phyloP scores from a whole-genome alignment of 495 filamentous ascomycete genomes.

The Polyplosphaeria fusca region DNA sequence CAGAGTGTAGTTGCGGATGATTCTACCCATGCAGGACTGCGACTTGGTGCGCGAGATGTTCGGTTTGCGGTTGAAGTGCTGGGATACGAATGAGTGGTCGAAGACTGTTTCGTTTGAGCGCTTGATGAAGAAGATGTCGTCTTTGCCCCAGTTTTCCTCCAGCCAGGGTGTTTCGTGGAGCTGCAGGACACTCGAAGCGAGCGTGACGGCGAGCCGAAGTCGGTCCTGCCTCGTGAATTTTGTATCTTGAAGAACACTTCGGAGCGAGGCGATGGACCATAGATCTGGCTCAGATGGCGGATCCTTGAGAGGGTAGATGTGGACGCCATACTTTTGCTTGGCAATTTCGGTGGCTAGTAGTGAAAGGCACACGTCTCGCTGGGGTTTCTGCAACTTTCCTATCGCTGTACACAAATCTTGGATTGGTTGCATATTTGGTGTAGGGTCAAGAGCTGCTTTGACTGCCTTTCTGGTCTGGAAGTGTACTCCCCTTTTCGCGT shows the following conservation, averaged over 20 bases:
- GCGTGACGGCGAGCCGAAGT: constrained; percentile 27
- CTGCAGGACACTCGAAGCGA: constrained; percentile 26
- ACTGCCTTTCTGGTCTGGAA: constrained; percentile 25
- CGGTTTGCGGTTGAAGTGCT: neutral
- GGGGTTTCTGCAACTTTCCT: constrained; percentile 10
- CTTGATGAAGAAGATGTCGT: constrained; percentile 22
- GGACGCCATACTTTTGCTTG: constrained; percentile 24
- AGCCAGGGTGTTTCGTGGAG: constrained; percentile 30
- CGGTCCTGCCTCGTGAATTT: constrained; percentile 22
- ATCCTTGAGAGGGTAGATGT: constrained; percentile 12
- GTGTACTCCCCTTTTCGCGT: constrained; percentile 1
- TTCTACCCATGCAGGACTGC: neutral
- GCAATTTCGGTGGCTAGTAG: constrained; percentile 11
- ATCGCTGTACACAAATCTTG: constrained; percentile 22
- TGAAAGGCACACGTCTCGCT: constrained; percentile 23
- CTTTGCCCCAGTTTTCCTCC: constrained; percentile 22
- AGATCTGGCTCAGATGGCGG: constrained; percentile 9
- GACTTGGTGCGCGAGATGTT: neutral
- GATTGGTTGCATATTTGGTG: constrained; percentile 15
- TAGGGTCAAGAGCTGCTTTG: constrained; percentile 15
- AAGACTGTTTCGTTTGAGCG: constrained; percentile 17
- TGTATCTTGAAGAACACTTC: constrained; percentile 5
- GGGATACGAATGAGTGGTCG: constrained; percentile 29
- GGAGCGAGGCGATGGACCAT: constrained; percentile 9
- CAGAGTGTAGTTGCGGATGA: constrained; percentile 33